Evolutionary conservation across 192 early-diverging fungal species (phyloP).

Genomic region (Lobosporangium transversale): DNA sequence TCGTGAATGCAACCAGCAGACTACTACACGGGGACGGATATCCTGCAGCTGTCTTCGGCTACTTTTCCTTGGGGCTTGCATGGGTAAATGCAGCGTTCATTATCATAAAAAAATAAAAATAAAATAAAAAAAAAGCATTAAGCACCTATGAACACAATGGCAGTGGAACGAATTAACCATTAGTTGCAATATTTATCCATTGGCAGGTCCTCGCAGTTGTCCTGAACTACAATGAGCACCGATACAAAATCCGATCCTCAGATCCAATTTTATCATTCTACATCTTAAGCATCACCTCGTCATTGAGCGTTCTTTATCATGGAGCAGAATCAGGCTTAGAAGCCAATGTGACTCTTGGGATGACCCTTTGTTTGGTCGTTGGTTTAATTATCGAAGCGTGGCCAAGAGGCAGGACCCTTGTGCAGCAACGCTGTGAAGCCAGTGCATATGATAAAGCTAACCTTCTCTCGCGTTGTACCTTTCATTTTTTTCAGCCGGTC

Average conservation of each 20-base stretch:
- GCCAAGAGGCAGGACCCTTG: conserved; percentile 11
- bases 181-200: not conserved
- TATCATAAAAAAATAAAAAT: not conserved
- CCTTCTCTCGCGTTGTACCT: conserved; percentile 13
- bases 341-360: not conserved
- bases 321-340: not conserved
- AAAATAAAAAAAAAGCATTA: too few species aligned
- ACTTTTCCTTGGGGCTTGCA: conserved; percentile 13
- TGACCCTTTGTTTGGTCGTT: not conserved
- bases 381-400: conserved; percentile 31
- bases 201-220: conserved; percentile 6
- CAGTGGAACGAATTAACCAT: not conserved
- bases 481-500: conserved; percentile 31
- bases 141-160: too few species aligned
- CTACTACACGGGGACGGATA: not conserved
- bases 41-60: conserved; percentile 5
- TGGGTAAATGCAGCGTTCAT: conserved; percentile 10
- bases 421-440: conserved; percentile 15
- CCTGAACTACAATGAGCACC: conserved; percentile 19
- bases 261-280: conserved; percentile 24
- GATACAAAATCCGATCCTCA: conserved; percentile 29
- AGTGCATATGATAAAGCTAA: conserved; percentile 40
- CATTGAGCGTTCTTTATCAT: not conserved
- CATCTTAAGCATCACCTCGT: not conserved
- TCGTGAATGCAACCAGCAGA: not conserved